Percentiles rank a stretch among this genome's conserved stretches.
Conservation (phyloP, 345 rosid species). For the Ceriops zippeliana region DNA sequence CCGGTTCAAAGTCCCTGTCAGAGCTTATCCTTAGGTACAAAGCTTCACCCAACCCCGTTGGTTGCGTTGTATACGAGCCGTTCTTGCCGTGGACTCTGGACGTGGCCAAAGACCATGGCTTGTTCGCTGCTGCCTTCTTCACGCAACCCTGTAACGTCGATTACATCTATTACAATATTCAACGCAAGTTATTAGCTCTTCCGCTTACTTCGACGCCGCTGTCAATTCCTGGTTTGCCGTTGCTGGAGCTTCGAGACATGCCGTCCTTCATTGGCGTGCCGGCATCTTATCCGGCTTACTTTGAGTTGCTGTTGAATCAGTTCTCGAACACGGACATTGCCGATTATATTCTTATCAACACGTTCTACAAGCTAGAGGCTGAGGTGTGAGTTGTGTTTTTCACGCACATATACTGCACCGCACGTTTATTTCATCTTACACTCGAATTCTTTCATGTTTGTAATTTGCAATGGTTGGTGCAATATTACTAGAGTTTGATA, state of each 20-base stretch:
- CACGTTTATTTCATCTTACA: neutral
- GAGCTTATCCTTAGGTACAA: neutral
- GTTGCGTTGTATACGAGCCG: neutral
- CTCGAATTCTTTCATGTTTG: neutral
- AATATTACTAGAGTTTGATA: no score
- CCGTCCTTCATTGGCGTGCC: constrained; percentile 21
- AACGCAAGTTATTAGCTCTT: neutral
- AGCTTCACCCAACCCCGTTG: neutral
- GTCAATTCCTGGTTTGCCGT: constrained; percentile 14
- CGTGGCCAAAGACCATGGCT: neutral
- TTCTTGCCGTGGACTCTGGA: neutral
- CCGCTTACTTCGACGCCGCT: neutral
- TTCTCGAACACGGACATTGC: constrained; percentile 23
- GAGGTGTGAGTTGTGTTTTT: constrained; percentile 9
- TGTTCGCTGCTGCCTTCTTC: neutral
- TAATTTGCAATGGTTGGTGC: no score
- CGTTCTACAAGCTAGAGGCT: constrained; percentile 22
- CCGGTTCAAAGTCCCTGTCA: neutral
- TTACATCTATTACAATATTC: neutral
- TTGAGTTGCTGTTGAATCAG: constrained; percentile 12
- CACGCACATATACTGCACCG: neutral
- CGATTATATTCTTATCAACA: constrained; percentile 22
- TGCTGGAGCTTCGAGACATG: constrained; percentile 19
- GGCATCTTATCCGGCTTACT: constrained; percentile 19
- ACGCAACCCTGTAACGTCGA: neutral